phyloP scores from a whole-genome alignment of 2,329 filamentous ascomycete species.

The Ophiocordyceps unilateralis region DNA sequence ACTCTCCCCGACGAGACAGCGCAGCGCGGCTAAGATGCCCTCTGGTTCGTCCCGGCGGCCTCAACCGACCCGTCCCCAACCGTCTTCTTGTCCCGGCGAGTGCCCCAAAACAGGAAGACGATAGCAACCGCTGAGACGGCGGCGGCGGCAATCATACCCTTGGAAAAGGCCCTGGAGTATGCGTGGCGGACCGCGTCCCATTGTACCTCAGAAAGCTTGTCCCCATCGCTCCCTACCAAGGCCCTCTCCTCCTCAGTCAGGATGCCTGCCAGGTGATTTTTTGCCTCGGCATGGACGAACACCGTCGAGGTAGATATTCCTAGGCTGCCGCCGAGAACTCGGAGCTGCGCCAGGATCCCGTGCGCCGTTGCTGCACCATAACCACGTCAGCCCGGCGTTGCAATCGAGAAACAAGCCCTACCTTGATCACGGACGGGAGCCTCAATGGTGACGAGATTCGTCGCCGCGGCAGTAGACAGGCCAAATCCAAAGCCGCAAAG shows the following conservation, averaged over 20 bases:
- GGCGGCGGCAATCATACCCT: conserved; percentile 28
- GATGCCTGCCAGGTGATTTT: conserved; percentile 11
- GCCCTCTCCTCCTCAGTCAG: conserved; percentile 12
- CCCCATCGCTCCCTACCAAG: conserved; percentile 7
- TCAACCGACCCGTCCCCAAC: neutral
- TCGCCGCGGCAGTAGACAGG: conserved; percentile 26
- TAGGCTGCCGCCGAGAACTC: conserved; percentile 35
- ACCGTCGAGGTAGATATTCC: conserved; percentile 35
- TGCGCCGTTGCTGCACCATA: conserved; percentile 27
- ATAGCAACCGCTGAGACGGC: conserved; percentile 22
- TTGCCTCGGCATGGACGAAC: conserved; percentile 18
- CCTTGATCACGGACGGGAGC: conserved; percentile 27
- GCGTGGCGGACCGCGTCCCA: conserved; percentile 16
- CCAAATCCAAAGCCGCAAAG: conserved; percentile 37
- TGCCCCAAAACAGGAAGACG: conserved; percentile 21
- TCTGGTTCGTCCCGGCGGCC: neutral
- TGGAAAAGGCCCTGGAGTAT: conserved; percentile 26
- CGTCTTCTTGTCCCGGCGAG: conserved; percentile 10
- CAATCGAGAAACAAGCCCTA: conserved; percentile 8
- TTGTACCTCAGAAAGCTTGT: conserved; percentile 11
- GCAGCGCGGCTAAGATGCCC: neutral
- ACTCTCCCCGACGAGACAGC: neutral
- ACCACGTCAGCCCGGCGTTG: neutral
- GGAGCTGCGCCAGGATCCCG: conserved; percentile 31
- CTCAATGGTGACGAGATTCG: conserved; percentile 25